Evolutionary conservation across 345 rosid species (phyloP), one percentile per base, ranked within the genome.

Genomic region (Odontarrhena argentea): DNA sequence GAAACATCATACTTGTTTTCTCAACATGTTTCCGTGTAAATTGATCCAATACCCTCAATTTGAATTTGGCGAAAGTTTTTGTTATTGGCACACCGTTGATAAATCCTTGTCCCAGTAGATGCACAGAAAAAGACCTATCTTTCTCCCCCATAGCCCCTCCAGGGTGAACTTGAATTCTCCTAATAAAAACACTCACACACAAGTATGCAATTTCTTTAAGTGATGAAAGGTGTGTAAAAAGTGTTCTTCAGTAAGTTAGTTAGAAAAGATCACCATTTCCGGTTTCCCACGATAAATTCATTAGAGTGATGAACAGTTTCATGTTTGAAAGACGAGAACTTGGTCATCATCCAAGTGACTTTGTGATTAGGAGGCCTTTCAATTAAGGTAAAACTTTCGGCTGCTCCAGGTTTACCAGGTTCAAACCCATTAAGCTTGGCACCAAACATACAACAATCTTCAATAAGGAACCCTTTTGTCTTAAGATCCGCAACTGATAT

Each of bases 371-470:
- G 55, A 35, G 72, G 70, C 14, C 59, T 58, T 50, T 73, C 77
- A 6, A 66, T 44, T n/a, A 73, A 53, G 67, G 37, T 51, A 28
- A 73, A 52, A 45, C 56, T 36, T 18, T 73, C 72, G 0, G 77
- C 77, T 37, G 72, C 45, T 44, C 63, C 68, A 0, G 38, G 2
- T 14, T 5, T 8, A n/a, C 15, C 18, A 22, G 14, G 40, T 37
- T 45, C 28, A 28, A 45, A 34, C 9, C 38, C 61, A 52, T 1
- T 1, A 43, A 66, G 24, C 51, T 37, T 66, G 28, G 45, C 71
- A 73, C 77, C 77, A 73, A 53, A 15, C 55, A 73, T 14, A 51
- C 43, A 51, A 66, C 63, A 51, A 37, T 73, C 77, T 58, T 11
- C 71, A 15, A 66, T 66, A 36, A 52, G 56, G 26, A 14, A 65